Conservation (phyloP, 257 asterid genomes). For the Cynanchum wilfordii region DNA sequence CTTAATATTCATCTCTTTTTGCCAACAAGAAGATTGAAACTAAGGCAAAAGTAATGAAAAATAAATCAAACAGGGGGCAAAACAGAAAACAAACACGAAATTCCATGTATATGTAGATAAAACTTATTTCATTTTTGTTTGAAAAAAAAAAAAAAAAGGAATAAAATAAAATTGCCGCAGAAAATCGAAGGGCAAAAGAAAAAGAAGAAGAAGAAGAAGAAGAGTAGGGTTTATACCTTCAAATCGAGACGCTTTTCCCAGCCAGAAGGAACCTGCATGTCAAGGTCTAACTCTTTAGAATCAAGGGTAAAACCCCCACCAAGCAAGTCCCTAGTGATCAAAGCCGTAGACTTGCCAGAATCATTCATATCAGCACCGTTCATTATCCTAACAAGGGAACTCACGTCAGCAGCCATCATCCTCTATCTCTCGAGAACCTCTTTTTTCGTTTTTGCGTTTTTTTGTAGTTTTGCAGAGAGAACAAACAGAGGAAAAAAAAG, state of each 20-base stretch:
- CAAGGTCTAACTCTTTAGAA: slow-evolving; percentile 82
- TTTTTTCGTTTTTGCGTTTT: background rate
- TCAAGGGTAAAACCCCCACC: slow-evolving; percentile 59
- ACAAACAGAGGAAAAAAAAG: background rate
- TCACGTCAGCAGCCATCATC: slow-evolving; percentile 89
- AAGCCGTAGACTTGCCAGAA: slow-evolving; percentile 45
- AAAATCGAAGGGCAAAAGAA: background rate
- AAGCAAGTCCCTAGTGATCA: slow-evolving; percentile 77
- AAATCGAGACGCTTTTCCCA: slow-evolving; percentile 92
- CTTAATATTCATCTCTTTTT: background rate
- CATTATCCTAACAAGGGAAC: slow-evolving; percentile 51
- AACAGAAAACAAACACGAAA: background rate
- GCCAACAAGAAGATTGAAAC: background rate
- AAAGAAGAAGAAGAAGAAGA: background rate
- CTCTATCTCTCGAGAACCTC: background rate
- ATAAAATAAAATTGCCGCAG: no score
- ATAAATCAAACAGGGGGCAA: background rate
- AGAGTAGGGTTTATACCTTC: slow-evolving; percentile 35
- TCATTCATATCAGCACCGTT: slow-evolving; percentile 50
- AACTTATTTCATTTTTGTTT: background rate
- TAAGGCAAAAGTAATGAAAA: background rate
- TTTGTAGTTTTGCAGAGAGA: slow-evolving; percentile 14
- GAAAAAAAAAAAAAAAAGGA: no score
- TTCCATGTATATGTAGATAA: background rate
- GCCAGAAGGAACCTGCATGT: slow-evolving; percentile 85